Evolutionary conservation across 495 filamentous ascomycete species (phyloP).

Genomic region (Neurospora sp.): DNA sequence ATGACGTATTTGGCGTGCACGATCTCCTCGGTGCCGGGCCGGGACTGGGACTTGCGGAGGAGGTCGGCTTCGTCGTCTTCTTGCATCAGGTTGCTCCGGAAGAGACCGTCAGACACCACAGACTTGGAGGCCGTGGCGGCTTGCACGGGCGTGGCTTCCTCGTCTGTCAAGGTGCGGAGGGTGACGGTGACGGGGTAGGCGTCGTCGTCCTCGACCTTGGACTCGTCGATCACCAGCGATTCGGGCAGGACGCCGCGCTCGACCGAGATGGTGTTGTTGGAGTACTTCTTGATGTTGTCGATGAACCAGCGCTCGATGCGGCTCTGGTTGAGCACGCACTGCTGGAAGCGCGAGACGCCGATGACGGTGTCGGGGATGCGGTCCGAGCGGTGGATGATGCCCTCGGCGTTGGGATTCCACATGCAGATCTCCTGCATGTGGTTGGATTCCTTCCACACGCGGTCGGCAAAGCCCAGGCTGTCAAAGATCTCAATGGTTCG

Average conservation of each 20-base stretch:
- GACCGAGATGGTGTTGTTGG: conserved; percentile 32
- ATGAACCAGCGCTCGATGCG: conserved; percentile 48
- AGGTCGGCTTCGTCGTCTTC: conserved; percentile 46
- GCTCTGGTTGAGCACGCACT: conserved; percentile 46
- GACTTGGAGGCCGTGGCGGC: conserved; percentile 19
- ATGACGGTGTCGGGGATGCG: conserved; percentile 42
- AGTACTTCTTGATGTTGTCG: conserved; percentile 36
- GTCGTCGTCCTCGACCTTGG: conserved; percentile 32
- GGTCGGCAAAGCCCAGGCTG: conserved; percentile 53
- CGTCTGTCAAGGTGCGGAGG: conserved; percentile 34
- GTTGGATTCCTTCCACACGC: conserved; percentile 49
- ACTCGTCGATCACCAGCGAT: conserved; percentile 35
- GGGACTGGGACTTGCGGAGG: conserved; percentile 22
- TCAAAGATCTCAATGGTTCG: conserved; percentile 59
- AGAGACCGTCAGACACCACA: conserved; percentile 33
- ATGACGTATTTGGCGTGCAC: conserved; percentile 57
- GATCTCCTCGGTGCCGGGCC: conserved; percentile 24
- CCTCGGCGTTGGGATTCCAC: conserved; percentile 39
- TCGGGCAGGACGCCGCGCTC: conserved; percentile 45
- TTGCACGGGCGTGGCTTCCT: conserved; percentile 36
- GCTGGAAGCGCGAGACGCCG: conserved; percentile 42
- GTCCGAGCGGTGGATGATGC: conserved; percentile 43
- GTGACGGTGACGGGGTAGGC: conserved; percentile 46
- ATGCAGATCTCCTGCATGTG: conserved; percentile 39
- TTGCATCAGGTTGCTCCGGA: conserved; percentile 36